These are phyloP conservation scores for Plenodomus tracheiphilus DNA, from an alignment of 2,329 filamentous ascomycete species.

Conservation along the genomic window DNA sequence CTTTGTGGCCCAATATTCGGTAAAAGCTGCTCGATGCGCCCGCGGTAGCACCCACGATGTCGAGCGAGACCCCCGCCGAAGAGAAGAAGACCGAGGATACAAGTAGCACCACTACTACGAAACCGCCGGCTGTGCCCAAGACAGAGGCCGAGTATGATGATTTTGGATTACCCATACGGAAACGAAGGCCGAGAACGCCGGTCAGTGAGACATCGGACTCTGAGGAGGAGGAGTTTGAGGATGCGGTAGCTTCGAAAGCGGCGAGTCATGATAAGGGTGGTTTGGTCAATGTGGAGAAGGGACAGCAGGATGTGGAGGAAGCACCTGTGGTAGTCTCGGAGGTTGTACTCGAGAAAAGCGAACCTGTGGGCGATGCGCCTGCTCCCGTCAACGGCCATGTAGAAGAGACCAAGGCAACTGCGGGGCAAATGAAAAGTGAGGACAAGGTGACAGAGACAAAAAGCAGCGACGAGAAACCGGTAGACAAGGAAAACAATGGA, in stretches of 20 bases:
- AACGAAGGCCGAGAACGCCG: conserved; percentile 41
- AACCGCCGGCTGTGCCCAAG: conserved; percentile 11
- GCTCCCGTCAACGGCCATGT: conserved; percentile 18
- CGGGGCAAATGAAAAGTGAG: conserved; percentile 9
- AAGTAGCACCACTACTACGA: conserved; percentile 7
- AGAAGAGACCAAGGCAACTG: conserved; percentile 10
- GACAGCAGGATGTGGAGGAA: conserved; percentile 1
- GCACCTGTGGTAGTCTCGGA: conserved; percentile 7
- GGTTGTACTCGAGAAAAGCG: conserved; percentile 6
- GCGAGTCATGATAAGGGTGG: conserved; percentile 29
- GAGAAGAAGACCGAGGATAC: conserved; percentile 30
- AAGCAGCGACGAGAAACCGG: background rate
- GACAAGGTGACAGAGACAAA: conserved; percentile 11
- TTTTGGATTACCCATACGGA: conserved; percentile 69
- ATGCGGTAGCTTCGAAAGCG: conserved; percentile 29
- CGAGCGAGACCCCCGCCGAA: conserved; percentile 34
- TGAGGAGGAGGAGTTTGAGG: conserved; percentile 32
- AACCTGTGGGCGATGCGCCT: conserved; percentile 12
- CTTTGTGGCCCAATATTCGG: conserved; percentile 1
- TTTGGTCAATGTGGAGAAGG: conserved; percentile 26
- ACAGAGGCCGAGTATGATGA: conserved; percentile 62
- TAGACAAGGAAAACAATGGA: background rate
- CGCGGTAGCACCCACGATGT: conserved; percentile 25
- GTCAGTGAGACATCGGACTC: conserved; percentile 31
- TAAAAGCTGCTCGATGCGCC: conserved; percentile 9